phyloP scores from a whole-genome alignment of 371 early-diverging fungal genomes.

The Cladochytrium tenue region DNA sequence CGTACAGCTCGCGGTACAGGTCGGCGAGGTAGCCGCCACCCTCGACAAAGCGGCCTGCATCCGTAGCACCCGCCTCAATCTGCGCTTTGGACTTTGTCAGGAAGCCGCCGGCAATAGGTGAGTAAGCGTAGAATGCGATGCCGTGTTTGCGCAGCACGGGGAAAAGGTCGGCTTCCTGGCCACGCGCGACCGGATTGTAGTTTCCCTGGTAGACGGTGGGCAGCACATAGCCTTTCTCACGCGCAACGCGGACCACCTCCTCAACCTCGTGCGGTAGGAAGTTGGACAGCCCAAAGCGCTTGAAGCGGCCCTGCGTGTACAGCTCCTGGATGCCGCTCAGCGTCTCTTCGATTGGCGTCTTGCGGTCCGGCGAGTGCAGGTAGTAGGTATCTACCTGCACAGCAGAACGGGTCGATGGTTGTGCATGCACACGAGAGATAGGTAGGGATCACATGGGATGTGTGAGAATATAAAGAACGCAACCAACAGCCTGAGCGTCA shows the following conservation, averaged over 20 bases:
- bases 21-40: not conserved
- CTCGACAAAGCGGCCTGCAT: not conserved
- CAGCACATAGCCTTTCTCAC: conserved; percentile 18
- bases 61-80: not conserved
- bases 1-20: conserved; percentile 12
- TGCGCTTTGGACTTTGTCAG: conserved; percentile 12
- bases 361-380: conserved; percentile 19
- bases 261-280: conserved; percentile 17
- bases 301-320: conserved; percentile 12
- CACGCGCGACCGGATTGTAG: conserved; percentile 16
- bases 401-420: not conserved
- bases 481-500: too few species aligned
- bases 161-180: conserved; percentile 13
- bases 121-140: too few species aligned
- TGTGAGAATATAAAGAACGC: conserved; percentile 2
- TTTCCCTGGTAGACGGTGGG: conserved; percentile 56
- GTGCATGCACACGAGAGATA: too few species aligned
- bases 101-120: conserved; percentile 26
- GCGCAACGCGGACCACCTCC: conserved; percentile 9
- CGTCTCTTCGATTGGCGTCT: conserved; percentile 2
- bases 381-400: conserved; percentile 17
- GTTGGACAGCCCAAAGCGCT: conserved; percentile 24
- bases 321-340: conserved; percentile 17
- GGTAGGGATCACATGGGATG: too few species aligned
- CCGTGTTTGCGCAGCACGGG: conserved; percentile 18